phyloP scores from a whole-genome alignment of 495 filamentous ascomycete genomes.

The Pseudevernia furfuracea region DNA sequence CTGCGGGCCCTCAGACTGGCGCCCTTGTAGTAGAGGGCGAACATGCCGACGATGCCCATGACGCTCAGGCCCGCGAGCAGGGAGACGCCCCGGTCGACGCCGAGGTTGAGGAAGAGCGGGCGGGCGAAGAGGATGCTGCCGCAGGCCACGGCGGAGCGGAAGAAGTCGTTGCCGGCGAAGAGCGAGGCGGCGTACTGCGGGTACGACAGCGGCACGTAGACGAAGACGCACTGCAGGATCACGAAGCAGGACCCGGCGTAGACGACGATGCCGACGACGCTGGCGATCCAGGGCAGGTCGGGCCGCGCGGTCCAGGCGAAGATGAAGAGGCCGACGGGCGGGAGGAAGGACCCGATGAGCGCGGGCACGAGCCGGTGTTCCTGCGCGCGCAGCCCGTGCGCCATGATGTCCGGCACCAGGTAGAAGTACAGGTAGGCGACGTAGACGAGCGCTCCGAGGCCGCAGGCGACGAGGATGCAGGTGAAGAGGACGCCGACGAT shows the following conservation, averaged over 20 bases:
- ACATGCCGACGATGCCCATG: constrained; percentile 37
- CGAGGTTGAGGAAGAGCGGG: constrained; percentile 43
- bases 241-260: constrained; percentile 41
- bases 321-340: constrained; percentile 50
- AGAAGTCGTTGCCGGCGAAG: constrained; percentile 47
- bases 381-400: constrained; percentile 27
- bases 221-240: constrained; percentile 48
- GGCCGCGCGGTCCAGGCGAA: constrained; percentile 53
- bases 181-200: constrained; percentile 47
- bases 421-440: constrained; percentile 43
- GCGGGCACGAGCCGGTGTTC: constrained; percentile 51
- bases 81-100: constrained; percentile 31
- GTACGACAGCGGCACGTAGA: constrained; percentile 46
- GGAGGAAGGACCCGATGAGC: constrained; percentile 45
- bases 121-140: constrained; percentile 41
- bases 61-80: constrained; percentile 24
- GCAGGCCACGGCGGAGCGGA: constrained; percentile 38
- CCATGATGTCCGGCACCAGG: constrained; percentile 43
- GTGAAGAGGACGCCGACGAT: constrained; percentile 58
- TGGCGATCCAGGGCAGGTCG: constrained; percentile 51
- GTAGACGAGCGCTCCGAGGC: constrained; percentile 47
- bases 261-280: constrained; percentile 51
- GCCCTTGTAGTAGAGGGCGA: constrained; percentile 46
- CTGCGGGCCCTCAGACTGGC: constrained; percentile 39
- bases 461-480: constrained; percentile 50